Percentiles rank a stretch among this genome's conserved stretches.
Evolutionary conservation across 306 rosid genomes (phyloP).

Genomic region (Trifolium dubium): DNA sequence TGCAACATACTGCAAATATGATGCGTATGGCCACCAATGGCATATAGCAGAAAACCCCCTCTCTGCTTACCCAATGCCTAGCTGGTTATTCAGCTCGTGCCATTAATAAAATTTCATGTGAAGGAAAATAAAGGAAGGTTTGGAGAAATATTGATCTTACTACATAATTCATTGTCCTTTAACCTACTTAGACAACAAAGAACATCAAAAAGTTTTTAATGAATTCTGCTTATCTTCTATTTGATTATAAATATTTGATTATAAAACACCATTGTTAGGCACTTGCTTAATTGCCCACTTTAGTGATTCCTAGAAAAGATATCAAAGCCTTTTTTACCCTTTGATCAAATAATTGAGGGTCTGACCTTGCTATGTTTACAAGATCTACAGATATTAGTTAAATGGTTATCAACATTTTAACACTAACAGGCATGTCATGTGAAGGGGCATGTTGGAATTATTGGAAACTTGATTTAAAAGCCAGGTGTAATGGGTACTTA

Average conservation of each 20-base stretch:
- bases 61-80: slow-evolving; percentile 4
- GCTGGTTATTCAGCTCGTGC: slow-evolving; percentile 11
- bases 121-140: slow-evolving; percentile 21
- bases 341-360: slow-evolving; percentile 8
- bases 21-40: slow-evolving; percentile 25
- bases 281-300: slow-evolving; percentile 1
- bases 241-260: too few relatives aligned
- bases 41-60: slow-evolving; percentile 25
- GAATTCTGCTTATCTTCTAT: slow-evolving; percentile 12
- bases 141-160: slow-evolving; percentile 9
- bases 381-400: slow-evolving; percentile 11
- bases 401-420: slow-evolving; percentile 27
- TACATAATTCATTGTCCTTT: neutral
- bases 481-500: slow-evolving; percentile 12
- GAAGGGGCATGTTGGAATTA: neutral
- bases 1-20: slow-evolving; percentile 12
- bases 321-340: slow-evolving; percentile 14
- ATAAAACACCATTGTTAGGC: slow-evolving; percentile 14
- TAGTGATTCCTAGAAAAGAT: slow-evolving; percentile 16
- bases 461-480: slow-evolving; percentile 2
- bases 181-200: slow-evolving; percentile 9
- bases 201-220: slow-evolving; percentile 24
- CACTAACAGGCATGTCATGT: slow-evolving; percentile 15
- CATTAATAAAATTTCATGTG: slow-evolving; percentile 17
- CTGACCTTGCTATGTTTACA: slow-evolving; percentile 13